A percentile compares a stretch with the other conserved stretches of the same genome.
Evolutionary conservation across 176 grass and related monocot genomes (phyloP).

Genomic region (Melocanna baccifera): DNA sequence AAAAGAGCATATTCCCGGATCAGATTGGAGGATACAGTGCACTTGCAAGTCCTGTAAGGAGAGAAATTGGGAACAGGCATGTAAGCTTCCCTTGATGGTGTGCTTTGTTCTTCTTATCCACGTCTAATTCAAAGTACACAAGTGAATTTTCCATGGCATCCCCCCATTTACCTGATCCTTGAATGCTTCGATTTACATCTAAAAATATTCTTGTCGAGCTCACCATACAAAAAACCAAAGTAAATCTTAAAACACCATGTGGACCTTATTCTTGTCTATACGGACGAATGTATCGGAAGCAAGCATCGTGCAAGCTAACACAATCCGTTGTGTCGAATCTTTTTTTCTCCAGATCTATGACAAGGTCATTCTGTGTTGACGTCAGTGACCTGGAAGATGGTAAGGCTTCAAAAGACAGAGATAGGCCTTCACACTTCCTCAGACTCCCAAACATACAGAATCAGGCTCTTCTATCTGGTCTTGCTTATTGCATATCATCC

Average conservation of each 20-base stretch:
- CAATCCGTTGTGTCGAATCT: neutral
- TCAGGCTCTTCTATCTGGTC: constrained; percentile 78
- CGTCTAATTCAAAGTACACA: neutral
- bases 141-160: neutral
- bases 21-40: constrained; percentile 50
- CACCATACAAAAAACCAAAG: neutral
- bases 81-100: constrained; percentile 18
- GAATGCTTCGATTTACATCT: neutral
- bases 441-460: constrained; percentile 59
- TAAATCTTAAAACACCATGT: neutral
- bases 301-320: constrained; percentile 11
- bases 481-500: constrained; percentile 89
- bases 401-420: constrained; percentile 71
- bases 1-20: constrained; percentile 51
- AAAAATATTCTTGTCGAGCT: neutral
- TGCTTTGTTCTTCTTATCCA: neutral
- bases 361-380: constrained; percentile 50
- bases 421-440: constrained; percentile 34
- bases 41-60: constrained; percentile 73
- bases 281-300: neutral
- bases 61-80: constrained; percentile 74
- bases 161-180: neutral
- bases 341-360: constrained; percentile 51
- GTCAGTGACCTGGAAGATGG: constrained; percentile 71
- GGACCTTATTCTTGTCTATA: neutral